Evolutionary conservation across 1,284 basidiomycete genomes (phyloP).

Genomic region (Malassezia nana): DNA sequence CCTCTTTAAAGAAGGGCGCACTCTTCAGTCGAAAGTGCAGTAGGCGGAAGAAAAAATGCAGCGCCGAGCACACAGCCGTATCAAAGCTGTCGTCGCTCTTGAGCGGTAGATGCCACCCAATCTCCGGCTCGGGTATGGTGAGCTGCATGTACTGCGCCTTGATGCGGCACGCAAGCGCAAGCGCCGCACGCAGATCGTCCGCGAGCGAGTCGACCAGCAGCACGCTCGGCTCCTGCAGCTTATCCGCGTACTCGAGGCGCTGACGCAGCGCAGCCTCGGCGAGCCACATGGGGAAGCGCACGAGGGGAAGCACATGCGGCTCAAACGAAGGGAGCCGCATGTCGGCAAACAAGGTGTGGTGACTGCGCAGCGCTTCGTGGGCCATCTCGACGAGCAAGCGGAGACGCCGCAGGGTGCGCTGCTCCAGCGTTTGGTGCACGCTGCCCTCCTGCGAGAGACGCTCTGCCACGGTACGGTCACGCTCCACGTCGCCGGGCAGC

Average conservation of each 20-base stretch:
- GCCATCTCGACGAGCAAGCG: slow-evolving; percentile 76
- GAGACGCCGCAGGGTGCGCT: slow-evolving; percentile 76
- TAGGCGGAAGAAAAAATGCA: slow-evolving; percentile 83
- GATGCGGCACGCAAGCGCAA: slow-evolving; percentile 84
- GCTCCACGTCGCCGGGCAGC: slow-evolving; percentile 8
- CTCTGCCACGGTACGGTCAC: slow-evolving; percentile 63
- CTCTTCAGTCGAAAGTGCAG: slow-evolving; percentile 92
- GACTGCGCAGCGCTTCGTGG: slow-evolving; percentile 74
- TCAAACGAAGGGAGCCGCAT: slow-evolving; percentile 90
- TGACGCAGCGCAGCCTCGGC: slow-evolving; percentile 82
- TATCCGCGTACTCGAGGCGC: slow-evolving; percentile 79
- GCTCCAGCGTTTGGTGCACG: slow-evolving; percentile 85
- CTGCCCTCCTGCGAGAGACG: slow-evolving; percentile 90
- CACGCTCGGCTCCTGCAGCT: slow-evolving; percentile 70
- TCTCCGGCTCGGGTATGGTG: slow-evolving; percentile 68
- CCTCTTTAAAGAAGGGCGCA: slow-evolving; percentile 94
- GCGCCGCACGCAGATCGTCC: slow-evolving; percentile 81
- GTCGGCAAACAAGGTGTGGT: slow-evolving; percentile 62
- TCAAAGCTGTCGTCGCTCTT: slow-evolving; percentile 86
- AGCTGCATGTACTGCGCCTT: slow-evolving; percentile 88
- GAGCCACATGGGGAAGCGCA: slow-evolving; percentile 87
- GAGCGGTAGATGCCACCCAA: slow-evolving; percentile 77
- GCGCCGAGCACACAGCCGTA: slow-evolving; percentile 71
- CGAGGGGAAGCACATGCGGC: slow-evolving; percentile 79
- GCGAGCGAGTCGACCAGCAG: slow-evolving; percentile 85